A percentile compares a stretch with the other conserved stretches of the same genome.
phyloP scores from a whole-genome alignment of 192 early-diverging fungal species.

The Dissophora ornata region DNA sequence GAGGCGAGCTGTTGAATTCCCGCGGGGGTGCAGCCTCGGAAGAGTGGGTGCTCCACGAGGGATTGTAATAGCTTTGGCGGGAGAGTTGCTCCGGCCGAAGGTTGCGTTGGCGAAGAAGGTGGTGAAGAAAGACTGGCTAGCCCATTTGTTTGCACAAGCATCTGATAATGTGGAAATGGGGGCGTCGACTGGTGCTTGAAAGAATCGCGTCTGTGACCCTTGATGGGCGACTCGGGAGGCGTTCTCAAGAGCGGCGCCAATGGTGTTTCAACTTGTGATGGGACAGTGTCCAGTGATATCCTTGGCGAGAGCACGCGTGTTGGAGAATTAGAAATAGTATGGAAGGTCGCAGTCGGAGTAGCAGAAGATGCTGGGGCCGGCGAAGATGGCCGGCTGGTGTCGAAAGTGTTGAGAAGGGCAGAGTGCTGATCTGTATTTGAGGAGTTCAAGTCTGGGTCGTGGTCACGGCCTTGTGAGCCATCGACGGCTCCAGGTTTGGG shows the following conservation, averaged over 20 bases:
- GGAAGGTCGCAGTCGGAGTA: not conserved
- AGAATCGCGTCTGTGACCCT: conserved; percentile 20
- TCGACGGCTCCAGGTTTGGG: no score
- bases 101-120: conserved; percentile 32
- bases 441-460: conserved; percentile 2
- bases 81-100: conserved; percentile 6
- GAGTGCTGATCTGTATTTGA: conserved; percentile 21
- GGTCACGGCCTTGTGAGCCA: no score
- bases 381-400: conserved; percentile 44
- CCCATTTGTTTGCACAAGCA: not conserved
- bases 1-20: conserved; percentile 45
- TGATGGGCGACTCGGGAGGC: conserved; percentile 50
- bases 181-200: conserved; percentile 10
- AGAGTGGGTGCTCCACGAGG: conserved; percentile 43
- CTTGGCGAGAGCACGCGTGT: conserved; percentile 26
- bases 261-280: not conserved
- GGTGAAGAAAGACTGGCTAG: conserved; percentile 26
- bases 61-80: conserved; percentile 44
- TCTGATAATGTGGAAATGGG: not conserved
- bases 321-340: not conserved
- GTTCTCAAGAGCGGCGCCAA: conserved; percentile 22
- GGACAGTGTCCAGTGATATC: conserved; percentile 19
- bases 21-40: conserved; percentile 22
- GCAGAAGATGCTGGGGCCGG: conserved; percentile 18
- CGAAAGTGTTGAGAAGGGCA: conserved; percentile 27